Evolutionary conservation across 2,329 filamentous ascomycete genomes (phyloP).

Genomic region (Xylaria multiplex): DNA sequence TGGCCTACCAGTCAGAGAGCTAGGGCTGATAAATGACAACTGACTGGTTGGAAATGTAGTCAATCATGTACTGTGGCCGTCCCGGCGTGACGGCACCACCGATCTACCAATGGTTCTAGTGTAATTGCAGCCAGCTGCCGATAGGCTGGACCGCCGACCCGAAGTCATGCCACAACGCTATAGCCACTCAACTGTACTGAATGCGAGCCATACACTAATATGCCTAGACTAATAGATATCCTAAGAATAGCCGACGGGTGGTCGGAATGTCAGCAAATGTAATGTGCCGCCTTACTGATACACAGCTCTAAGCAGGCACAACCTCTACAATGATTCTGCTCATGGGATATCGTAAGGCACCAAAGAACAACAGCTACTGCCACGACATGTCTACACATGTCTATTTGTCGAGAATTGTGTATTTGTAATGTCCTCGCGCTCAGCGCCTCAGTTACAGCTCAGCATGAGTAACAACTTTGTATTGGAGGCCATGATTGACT

Average conservation of each 20-base stretch:
- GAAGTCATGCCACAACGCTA: conserved; percentile 21
- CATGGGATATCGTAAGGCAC: conserved; percentile 28
- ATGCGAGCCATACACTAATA: conserved; percentile 24
- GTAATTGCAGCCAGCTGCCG: conserved; percentile 29
- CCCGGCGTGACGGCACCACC: conserved; percentile 36
- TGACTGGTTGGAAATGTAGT: conserved; percentile 27
- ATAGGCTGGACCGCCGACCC: conserved; percentile 27
- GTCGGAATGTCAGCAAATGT: conserved; percentile 27
- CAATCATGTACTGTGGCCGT: conserved; percentile 31
- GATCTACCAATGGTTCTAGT: conserved; percentile 31
- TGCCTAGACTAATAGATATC: conserved; percentile 11
- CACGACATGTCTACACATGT: conserved; percentile 28
- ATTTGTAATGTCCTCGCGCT: conserved; percentile 25
- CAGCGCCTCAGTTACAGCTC: conserved; percentile 26
- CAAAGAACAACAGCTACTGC: conserved; percentile 19
- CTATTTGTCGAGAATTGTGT: conserved; percentile 15
- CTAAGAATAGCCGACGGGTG: conserved; percentile 31
- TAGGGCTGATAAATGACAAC: conserved; percentile 3
- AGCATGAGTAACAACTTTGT: conserved; percentile 29
- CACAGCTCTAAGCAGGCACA: conserved; percentile 18
- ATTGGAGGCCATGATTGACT: conserved; percentile 27
- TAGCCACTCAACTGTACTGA: conserved; percentile 6
- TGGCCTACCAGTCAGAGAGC: conserved; percentile 23
- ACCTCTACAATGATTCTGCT: conserved; percentile 19
- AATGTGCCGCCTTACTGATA: conserved; percentile 25